Percentiles rank a stretch among this genome's conserved stretches.
These are phyloP conservation scores for Pythium grandisporangium DNA, from an alignment of 352 stramenopile species.

Conservation along the genomic window DNA sequence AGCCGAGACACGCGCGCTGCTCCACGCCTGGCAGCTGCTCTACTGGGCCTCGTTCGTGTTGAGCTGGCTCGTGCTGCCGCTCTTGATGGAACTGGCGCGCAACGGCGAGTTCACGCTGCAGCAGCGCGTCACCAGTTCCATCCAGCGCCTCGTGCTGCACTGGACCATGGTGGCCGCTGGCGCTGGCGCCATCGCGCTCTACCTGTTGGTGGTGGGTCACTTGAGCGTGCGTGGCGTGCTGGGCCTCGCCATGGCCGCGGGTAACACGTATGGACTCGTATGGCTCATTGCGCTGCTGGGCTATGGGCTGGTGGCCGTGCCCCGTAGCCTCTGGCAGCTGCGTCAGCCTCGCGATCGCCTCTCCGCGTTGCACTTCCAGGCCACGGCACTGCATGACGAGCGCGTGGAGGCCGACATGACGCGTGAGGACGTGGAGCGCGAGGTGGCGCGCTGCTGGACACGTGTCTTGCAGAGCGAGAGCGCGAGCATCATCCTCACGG, in stretches of 20 bases:
- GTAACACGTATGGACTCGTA: constrained; percentile 58
- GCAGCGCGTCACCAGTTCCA: constrained; percentile 22
- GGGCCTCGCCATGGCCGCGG: constrained; percentile 44
- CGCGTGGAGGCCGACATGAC: constrained; percentile 52
- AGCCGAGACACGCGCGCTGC: constrained; percentile 8
- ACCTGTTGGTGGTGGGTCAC: constrained; percentile 50
- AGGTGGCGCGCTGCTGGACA: constrained; percentile 25
- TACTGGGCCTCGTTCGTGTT: constrained; percentile 65
- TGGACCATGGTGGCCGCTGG: constrained; percentile 36
- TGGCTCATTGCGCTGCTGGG: constrained; percentile 56
- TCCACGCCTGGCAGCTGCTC: constrained; percentile 36
- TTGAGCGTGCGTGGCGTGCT: constrained; percentile 37
- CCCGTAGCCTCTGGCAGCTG: constrained; percentile 34
- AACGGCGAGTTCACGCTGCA: constrained; percentile 50
- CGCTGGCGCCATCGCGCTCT: constrained; percentile 19
- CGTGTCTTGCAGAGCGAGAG: constrained; percentile 43
- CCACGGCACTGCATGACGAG: constrained; percentile 49
- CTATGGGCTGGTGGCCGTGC: constrained; percentile 53
- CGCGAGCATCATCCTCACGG: constrained; percentile 53
- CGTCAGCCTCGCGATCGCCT: constrained; percentile 26
- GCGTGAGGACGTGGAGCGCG: constrained; percentile 38
- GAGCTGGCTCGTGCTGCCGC: constrained; percentile 49
- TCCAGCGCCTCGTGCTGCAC: constrained; percentile 35
- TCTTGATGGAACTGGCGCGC: constrained; percentile 51
- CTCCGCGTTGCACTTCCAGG: constrained; percentile 37